Evolutionary conservation across 768 basidiomycete species (phyloP), one percentile per base, ranked within the genome.

Genomic region (Tulasnella sp.): DNA sequence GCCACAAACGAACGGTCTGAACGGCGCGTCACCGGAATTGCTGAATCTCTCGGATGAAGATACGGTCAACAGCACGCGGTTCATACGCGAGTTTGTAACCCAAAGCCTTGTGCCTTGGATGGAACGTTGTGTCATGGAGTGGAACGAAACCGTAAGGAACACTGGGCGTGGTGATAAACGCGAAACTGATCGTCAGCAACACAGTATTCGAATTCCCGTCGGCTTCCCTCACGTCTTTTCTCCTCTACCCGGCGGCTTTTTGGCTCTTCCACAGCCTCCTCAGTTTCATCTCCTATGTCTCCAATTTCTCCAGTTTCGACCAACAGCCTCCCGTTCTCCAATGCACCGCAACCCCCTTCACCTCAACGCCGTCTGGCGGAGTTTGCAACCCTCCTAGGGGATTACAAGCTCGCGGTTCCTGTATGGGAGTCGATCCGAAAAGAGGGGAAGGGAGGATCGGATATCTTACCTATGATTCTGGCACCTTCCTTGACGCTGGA

Each of bases 91-190:
- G 84, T 93, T 98, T 82, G 88, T 95, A 4, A 91, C 92, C 16
- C 95, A 94, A 91, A 96, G 94, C 83, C 85, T 99, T 71, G 85
- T 98, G 3, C 97, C 97, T 0, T 98, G 94, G 94, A 97, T 99
- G 95, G 97, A 99, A 86, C 94, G 92, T 83, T 92, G 92, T 84
- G 93, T 97, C 7, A 82, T 95, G 71, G 94, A 97, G 81, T 97
- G 96, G 95, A 98, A 98, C 84, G 97, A 99, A 86, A 88, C 88
- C 79, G 92, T 93, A 82, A 72, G 86, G 84, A 76, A 52, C 9
- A 46, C 38, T 18, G 14, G 21, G 44, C 24, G 52, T 74, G 5
- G n/a, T 52, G 75, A 19, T 34, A 0, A n/a, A 77, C 39, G 75
- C 34, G 40, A 16, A 8, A 71, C 40, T 68, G 75, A 46, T 27